Evolutionary conservation across 805 yeast species (phyloP).

Genomic region (Lipomyces orientalis): DNA sequence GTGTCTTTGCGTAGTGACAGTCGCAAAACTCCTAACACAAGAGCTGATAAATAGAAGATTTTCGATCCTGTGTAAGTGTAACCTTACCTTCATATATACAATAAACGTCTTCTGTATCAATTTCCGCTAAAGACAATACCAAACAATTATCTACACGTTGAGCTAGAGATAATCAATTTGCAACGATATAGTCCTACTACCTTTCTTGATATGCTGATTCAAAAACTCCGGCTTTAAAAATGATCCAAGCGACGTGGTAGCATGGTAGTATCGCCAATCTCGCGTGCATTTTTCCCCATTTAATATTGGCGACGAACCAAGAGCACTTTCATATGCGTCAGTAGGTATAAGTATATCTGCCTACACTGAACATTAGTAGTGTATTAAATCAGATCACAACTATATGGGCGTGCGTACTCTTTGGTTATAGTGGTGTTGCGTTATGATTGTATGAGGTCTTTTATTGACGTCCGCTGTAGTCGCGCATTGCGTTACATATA

Average conservation of each 20-base stretch:
- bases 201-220: constrained; percentile 27
- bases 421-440: constrained; percentile 33
- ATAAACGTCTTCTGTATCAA: constrained; percentile 33
- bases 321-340: constrained; percentile 10
- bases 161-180: neutral
- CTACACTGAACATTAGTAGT: constrained; percentile 4
- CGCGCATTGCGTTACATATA: constrained; percentile 22
- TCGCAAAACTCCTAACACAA: constrained; percentile 22
- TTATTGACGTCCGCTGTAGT: constrained; percentile 1
- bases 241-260: constrained; percentile 22
- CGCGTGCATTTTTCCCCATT: constrained; percentile 13
- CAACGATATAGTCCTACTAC: constrained; percentile 1
- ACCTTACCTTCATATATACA: constrained; percentile 33
- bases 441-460: constrained; percentile 19
- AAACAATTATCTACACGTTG: constrained; percentile 28
- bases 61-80: neutral
- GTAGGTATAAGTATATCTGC: constrained; percentile 24
- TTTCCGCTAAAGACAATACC: constrained; percentile 25
- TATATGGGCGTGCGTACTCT: constrained; percentile 9
- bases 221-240: constrained; percentile 29
- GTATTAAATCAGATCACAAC: neutral
- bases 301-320: constrained; percentile 10
- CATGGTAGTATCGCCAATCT: constrained; percentile 27
- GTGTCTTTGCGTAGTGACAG: constrained; percentile 24
- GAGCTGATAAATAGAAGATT: neutral